Evolutionary conservation across 2,329 filamentous ascomycete genomes (phyloP).

Genomic region (Xylariales sp.): DNA sequence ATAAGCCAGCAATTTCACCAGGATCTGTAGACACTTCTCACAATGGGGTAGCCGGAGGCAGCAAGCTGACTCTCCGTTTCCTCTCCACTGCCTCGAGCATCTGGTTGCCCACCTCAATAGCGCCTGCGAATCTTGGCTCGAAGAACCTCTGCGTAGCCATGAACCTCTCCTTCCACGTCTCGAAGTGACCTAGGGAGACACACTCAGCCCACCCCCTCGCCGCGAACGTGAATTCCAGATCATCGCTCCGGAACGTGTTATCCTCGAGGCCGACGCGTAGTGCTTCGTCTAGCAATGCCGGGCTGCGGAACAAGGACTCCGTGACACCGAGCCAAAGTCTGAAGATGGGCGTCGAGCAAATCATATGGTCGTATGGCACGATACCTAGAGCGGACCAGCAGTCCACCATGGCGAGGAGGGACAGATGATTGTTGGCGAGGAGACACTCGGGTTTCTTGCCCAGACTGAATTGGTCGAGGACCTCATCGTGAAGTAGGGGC

Average conservation of each 20-base stretch:
- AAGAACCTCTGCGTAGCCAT: slow-evolving; percentile 89
- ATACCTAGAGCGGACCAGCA: slow-evolving; percentile 95
- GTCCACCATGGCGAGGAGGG: slow-evolving; percentile 92
- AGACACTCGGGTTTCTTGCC: slow-evolving; percentile 57
- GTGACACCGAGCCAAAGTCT: slow-evolving; percentile 96
- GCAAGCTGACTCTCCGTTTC: no score
- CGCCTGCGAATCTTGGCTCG: slow-evolving; percentile 81
- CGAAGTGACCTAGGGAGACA: slow-evolving; percentile 85
- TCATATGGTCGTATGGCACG: slow-evolving; percentile 98
- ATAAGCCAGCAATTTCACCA: no score
- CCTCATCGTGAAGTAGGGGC: slow-evolving; percentile 71
- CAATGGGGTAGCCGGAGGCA: no score
- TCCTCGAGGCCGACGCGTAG: slow-evolving; percentile 84
- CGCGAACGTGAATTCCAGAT: slow-evolving; percentile 96
- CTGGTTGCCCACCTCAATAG: slow-evolving; percentile 81
- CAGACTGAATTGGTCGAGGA: slow-evolving; percentile 85
- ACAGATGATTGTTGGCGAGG: slow-evolving; percentile 92
- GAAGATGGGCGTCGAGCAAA: slow-evolving; percentile 96
- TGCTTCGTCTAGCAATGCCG: slow-evolving; percentile 74
- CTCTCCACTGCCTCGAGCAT: slow-evolving; percentile 96
- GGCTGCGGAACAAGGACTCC: slow-evolving; percentile 88
- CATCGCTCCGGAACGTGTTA: slow-evolving; percentile 87
- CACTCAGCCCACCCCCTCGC: slow-evolving; percentile 94
- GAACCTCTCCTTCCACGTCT: slow-evolving; percentile 88
- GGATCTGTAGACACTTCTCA: no score